phyloP scores from a whole-genome alignment of 31 red algal species.

The Porphyra umbilicalis region DNA sequence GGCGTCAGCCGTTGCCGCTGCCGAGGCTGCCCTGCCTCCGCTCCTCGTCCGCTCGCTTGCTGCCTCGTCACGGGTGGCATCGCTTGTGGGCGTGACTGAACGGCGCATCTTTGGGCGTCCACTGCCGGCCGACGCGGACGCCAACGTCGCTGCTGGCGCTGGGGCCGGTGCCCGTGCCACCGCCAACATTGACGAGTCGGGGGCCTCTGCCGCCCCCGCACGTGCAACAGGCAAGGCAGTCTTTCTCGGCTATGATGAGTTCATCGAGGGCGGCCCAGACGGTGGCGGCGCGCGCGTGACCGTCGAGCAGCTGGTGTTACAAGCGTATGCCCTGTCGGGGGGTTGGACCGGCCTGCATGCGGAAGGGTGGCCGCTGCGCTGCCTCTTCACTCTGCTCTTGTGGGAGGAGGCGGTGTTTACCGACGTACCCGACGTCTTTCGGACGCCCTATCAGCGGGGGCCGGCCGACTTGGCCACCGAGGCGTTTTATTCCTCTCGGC shows the following conservation, averaged over 20 bases:
- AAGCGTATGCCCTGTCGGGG: conserved; percentile 48
- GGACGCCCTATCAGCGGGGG: conserved; percentile 59
- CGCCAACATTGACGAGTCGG: too few relatives aligned
- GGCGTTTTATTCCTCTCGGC: conserved; percentile 44
- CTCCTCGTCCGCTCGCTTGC: not conserved
- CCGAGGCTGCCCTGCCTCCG: not conserved
- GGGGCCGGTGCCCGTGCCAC: not conserved
- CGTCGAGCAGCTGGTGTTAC: conserved; percentile 55
- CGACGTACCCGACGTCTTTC: conserved; percentile 66
- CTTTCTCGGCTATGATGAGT: not conserved
- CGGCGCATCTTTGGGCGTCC: not conserved
- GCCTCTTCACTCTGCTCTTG: conserved; percentile 42
- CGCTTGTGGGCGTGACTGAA: not conserved
- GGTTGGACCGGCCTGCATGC: conserved; percentile 65
- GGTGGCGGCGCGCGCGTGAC: conserved; percentile 19
- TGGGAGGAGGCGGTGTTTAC: conserved; percentile 58
- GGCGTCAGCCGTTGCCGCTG: not conserved
- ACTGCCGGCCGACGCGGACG: not conserved
- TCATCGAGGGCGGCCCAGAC: not conserved
- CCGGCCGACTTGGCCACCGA: conserved; percentile 71
- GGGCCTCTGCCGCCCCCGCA: too few relatives aligned
- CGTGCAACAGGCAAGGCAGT: not conserved
- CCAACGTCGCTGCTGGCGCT: not conserved
- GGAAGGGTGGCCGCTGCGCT: conserved; percentile 49
- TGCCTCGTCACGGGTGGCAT: not conserved